Evolutionary conservation across 2,329 filamentous ascomycete species (phyloP).

Genomic region (Aspergillus felis): DNA sequence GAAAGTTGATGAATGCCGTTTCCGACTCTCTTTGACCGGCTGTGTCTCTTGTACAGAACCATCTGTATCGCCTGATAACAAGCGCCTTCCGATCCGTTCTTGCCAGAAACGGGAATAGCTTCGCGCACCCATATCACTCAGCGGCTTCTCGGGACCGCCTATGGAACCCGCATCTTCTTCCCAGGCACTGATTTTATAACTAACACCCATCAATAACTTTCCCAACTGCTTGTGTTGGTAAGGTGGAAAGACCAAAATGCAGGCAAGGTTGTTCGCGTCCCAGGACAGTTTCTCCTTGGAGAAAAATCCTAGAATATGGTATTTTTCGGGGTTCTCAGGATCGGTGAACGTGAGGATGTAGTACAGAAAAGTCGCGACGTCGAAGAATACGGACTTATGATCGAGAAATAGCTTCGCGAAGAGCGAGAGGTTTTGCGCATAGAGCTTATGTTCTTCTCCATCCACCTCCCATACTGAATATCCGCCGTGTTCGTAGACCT

Average conservation of each 20-base stretch:
- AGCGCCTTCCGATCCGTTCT: conserved; percentile 70
- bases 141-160: conserved; percentile 89
- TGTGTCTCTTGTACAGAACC: conserved; percentile 28
- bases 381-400: conserved; percentile 97
- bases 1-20: conserved; percentile 41
- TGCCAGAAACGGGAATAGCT: conserved; percentile 87
- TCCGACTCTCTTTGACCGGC: conserved; percentile 38
- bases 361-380: conserved; percentile 90
- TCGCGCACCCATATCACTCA: conserved; percentile 77
- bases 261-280: conserved; percentile 97
- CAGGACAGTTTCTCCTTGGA: conserved; percentile 98
- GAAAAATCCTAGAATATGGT: conserved; percentile 88
- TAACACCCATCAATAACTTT: conserved; percentile 83
- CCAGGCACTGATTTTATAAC: conserved; percentile 82
- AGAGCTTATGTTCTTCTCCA: conserved; percentile 81
- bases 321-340: conserved; percentile 37
- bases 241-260: conserved; percentile 91
- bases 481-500: conserved; percentile 73
- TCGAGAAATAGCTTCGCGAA: conserved; percentile 98
- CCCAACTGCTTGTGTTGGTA: conserved; percentile 91
- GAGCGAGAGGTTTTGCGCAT: conserved; percentile 90
- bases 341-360: conserved; percentile 79
- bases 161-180: conserved; percentile 64
- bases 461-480: conserved; percentile 93
- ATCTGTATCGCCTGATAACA: conserved; percentile 44